Base-by-base conservation (phyloP, 306 rosid species). In the Casuarina glauca region DNA sequence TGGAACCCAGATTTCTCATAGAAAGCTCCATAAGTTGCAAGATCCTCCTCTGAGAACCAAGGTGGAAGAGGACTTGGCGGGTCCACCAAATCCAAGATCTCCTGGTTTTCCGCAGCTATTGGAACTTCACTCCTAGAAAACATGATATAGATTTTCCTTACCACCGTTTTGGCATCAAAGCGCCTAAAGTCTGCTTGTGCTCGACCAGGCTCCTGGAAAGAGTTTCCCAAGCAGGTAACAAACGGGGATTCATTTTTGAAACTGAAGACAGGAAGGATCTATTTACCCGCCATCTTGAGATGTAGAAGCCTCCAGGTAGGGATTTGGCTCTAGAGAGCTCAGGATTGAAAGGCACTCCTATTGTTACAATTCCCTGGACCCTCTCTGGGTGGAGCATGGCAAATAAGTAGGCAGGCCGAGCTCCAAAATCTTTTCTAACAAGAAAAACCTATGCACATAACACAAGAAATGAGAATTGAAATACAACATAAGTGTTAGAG, bases 141-240 rank as follows among this genome's bases (percentile, higher is more conserved):
- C 74, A 94, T 96, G 75, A 86, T 89, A 86, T 89, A 91, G 16
- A 91, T 35, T 16, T 87, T 93, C 16, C 86, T 80, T 19, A 94
- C 88, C 26, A 91, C 94, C 1, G 90, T 90, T 79, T 87, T 91
- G 0, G 81, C 90, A 66, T 91, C 89, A n/a, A 91, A 74, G n/a
- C 96, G 96, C 61, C 91, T 84, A 68, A 91, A 94, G 89, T 91
- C 97, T 67, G 91, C 90, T 77, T 94, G 97, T 10, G 96, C 94
- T 69, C 94, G 81, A 2, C 97, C 97, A 13, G 94, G 94, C 82
- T 85, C 85, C 97, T 91, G 70, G 4, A 48, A 70, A 51, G 68
- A 57, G 49, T 26, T 9, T 76, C 48, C 45, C 4, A 50, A 66
- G 76, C 20, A 60, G 42, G 4, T 11, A 13, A 13, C 17, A 19